These are phyloP conservation scores for Stephania yunnanensis DNA, from an alignment of 164 flowering plant species.

Conservation along the genomic window DNA sequence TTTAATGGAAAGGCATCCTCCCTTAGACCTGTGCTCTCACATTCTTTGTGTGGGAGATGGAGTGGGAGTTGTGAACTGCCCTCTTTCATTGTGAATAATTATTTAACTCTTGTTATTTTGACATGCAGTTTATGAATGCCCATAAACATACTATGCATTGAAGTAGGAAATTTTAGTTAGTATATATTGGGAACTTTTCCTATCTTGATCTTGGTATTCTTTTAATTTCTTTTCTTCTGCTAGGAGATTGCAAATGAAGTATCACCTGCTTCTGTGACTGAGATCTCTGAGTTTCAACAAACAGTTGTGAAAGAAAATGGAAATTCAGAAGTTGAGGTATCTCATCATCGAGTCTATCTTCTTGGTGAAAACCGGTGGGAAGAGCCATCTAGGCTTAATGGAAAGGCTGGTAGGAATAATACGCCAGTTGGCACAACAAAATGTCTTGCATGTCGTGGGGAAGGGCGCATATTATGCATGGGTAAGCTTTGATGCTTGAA, in stretches of 20 bases:
- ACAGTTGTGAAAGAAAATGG: conserved; percentile 36
- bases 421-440: conserved; percentile 24
- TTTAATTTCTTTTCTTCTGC: not conserved
- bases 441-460: conserved; percentile 77
- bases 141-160: not conserved
- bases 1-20: no score
- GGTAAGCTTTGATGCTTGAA: conserved; percentile 29
- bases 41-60: no score
- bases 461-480: conserved; percentile 75
- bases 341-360: conserved; percentile 70
- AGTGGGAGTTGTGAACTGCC: no score
- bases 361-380: conserved; percentile 99
- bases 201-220: not conserved
- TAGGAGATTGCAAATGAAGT: conserved; percentile 62
- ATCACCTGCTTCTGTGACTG: conserved; percentile 40
- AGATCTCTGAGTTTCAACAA: conserved; percentile 45
- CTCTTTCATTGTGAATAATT: no score
- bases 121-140: no score
- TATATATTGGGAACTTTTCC: not conserved
- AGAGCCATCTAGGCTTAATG: conserved; percentile 72
- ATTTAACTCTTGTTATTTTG: no score
- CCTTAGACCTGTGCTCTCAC: no score
- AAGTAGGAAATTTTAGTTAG: not conserved
- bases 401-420: conserved; percentile 22
- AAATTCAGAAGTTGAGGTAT: conserved; percentile 32